Evolutionary conservation across 345 rosid genomes (phyloP), one percentile per base, ranked within the genome.

Genomic region (Noccaea caerulescens): DNA sequence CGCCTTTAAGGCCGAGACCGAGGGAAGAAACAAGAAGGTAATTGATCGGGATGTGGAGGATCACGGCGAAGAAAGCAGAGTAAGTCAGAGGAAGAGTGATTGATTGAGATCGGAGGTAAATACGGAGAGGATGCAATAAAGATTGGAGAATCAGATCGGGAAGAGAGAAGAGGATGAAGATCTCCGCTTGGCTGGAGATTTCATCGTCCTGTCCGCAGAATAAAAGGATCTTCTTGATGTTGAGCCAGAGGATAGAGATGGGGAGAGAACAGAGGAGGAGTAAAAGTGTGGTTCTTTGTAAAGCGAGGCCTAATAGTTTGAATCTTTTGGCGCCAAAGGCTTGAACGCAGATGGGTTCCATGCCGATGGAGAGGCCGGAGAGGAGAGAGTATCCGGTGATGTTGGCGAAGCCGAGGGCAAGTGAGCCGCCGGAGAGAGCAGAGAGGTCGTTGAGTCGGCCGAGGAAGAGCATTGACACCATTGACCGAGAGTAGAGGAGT

Each of bases 311-410:
- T 6, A 92, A 84, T 63, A 89, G 86, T 80, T 78, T 83, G 77
- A 75, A 85, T 62, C 83, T 81, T 77, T 83, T 63, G 59, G 98
- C 96, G 61, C 96, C 98, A 66, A 85, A 89, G 75, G 96, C 96
- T 76, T 89, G 98, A 34, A 91, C 91, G 13, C 98, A 92, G 55
- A 92, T 87, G 58, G 98, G 89, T 68, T 92, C 98, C 97, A 92
- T 88, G 10, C 98, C 98, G 72, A 85, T 77, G 68, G 98, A 86
- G 23, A 92, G 87, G 67, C 98, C 98, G 1, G 96, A 86, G 58
- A 90, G 91, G 58, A 92, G 77, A 4, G 96, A 89, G 72, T 89
- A 92, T 0, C 98, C 98, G 2, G 98, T 92, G 85, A 90, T 90
- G 79, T 92, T 92, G 12, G 91, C 98, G 51, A 92, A 90, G 14